Evolutionary conservation across 2,329 filamentous ascomycete species (phyloP).

Genomic region (Fusarium torulosum): DNA sequence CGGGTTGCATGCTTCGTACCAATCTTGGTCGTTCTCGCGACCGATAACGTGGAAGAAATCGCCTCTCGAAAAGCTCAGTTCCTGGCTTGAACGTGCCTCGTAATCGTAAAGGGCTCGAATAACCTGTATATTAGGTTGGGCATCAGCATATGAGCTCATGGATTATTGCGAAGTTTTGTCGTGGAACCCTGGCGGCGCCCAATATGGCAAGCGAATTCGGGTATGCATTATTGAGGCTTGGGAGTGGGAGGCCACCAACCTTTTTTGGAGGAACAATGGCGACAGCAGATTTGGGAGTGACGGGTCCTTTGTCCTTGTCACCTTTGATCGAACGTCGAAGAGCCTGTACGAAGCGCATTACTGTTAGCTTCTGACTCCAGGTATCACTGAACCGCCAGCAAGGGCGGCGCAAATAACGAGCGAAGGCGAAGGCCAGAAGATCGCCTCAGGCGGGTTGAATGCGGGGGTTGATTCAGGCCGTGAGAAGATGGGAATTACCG

Average conservation of each 20-base stretch:
- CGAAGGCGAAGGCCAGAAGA: conserved; percentile 15
- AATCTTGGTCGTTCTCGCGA: conserved; percentile 92
- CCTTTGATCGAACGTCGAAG: conserved; percentile 91
- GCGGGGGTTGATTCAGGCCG: conserved; percentile 21
- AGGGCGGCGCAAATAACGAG: conserved; percentile 29
- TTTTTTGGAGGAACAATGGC: conserved; percentile 95
- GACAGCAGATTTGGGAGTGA: conserved; percentile 86
- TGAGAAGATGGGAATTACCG: conserved; percentile 21
- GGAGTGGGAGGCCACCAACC: conserved; percentile 64
- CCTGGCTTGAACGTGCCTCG: conserved; percentile 78
- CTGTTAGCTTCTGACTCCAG: conserved; percentile 54
- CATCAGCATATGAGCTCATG: conserved; percentile 38
- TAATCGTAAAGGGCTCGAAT: conserved; percentile 98
- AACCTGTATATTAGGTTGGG: conserved; percentile 68
- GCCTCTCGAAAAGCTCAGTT: conserved; percentile 91
- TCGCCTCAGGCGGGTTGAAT: conserved; percentile 9
- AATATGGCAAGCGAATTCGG: conserved; percentile 25
- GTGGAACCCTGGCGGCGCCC: conserved; percentile 30
- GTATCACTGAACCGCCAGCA: conserved; percentile 31
- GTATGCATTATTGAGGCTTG: conserved; percentile 35
- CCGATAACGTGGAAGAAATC: conserved; percentile 99
- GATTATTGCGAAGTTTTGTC: conserved; percentile 19
- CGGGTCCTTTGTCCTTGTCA: conserved; percentile 83
- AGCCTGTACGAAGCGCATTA: conserved; percentile 69
- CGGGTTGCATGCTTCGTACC: conserved; percentile 99